These are phyloP conservation scores for Platanthera guangdongensis DNA, from an alignment of 106 monocot genomes.

Conservation along the genomic window DNA sequence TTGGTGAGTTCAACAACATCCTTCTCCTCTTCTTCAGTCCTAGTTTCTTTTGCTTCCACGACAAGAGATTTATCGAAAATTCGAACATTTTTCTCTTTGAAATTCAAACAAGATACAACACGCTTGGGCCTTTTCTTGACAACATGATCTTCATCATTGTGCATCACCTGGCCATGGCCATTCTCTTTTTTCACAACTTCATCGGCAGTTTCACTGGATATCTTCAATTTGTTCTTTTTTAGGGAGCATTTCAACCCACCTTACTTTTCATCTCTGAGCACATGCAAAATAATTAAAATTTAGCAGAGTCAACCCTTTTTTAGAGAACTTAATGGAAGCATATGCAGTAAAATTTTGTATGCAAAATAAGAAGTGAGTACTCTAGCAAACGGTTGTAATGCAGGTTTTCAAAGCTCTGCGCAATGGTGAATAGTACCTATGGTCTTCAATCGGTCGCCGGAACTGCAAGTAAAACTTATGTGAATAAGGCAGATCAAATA, in stretches of 20 bases:
- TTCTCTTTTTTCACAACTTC: neutral
- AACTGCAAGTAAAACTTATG: no score
- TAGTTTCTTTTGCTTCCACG: conserved; percentile 34
- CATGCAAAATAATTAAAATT: neutral
- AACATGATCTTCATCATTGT: neutral
- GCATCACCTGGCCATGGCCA: neutral
- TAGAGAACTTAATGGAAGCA: neutral
- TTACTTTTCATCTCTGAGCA: conserved; percentile 3
- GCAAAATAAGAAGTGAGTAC: neutral
- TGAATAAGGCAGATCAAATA: no score
- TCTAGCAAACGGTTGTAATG: neutral
- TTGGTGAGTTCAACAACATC: conserved; percentile 67
- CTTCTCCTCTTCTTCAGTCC: conserved; percentile 52
- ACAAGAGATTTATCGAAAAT: conserved; percentile 37
- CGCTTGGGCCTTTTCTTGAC: conserved; percentile 58
- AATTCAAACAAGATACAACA: conserved; percentile 67
- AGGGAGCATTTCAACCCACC: neutral
- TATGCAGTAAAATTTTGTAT: neutral
- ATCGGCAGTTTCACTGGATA: neutral
- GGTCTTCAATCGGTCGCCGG: no score
- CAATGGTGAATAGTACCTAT: no score
- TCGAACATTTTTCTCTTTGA: conserved; percentile 69
- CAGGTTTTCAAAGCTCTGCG: no score
- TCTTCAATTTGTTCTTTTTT: neutral
- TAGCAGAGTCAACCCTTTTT: neutral